Percentiles rank a stretch among this genome's conserved stretches.
Evolutionary conservation across 441 rosid genomes (phyloP).

Genomic region (Arabidopsis lyrata): DNA sequence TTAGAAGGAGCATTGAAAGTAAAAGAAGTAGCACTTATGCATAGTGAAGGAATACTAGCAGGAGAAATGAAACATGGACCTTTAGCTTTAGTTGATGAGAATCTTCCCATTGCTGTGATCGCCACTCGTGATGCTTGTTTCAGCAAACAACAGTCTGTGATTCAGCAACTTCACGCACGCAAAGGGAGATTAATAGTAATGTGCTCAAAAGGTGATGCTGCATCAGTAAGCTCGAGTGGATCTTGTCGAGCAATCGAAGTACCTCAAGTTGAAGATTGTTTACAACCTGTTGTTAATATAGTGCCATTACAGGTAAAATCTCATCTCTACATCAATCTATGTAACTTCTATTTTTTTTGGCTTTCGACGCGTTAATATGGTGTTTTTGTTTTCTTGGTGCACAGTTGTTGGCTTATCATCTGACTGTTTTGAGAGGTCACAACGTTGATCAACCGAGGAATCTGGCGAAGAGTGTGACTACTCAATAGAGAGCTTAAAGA

Average conservation of each 20-base stretch:
- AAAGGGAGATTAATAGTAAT: conserved; percentile 87
- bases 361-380: not conserved
- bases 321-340: conserved; percentile 15
- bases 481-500: conserved; percentile 54
- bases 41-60: conserved; percentile 95
- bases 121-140: conserved; percentile 90
- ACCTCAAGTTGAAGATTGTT: conserved; percentile 94
- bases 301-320: conserved; percentile 84
- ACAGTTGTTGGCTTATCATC: conserved; percentile 96
- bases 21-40: conserved; percentile 97
- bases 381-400: conserved; percentile 39
- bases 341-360: not conserved
- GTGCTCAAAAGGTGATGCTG: conserved; percentile 81
- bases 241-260: conserved; percentile 83
- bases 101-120: conserved; percentile 84
- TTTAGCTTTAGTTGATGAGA: conserved; percentile 91
- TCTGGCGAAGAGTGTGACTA: conserved; percentile 96
- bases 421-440: conserved; percentile 89
- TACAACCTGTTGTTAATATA: conserved; percentile 89
- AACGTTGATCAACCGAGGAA: conserved; percentile 98
- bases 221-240: conserved; percentile 69
- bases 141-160: conserved; percentile 96
- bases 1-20: conserved; percentile 95
- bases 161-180: conserved; percentile 95
- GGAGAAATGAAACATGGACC: conserved; percentile 99